Evolutionary conservation across 1,284 basidiomycete species (phyloP), one percentile per base, ranked within the genome.

Genomic region (Trichosporon asahii): DNA sequence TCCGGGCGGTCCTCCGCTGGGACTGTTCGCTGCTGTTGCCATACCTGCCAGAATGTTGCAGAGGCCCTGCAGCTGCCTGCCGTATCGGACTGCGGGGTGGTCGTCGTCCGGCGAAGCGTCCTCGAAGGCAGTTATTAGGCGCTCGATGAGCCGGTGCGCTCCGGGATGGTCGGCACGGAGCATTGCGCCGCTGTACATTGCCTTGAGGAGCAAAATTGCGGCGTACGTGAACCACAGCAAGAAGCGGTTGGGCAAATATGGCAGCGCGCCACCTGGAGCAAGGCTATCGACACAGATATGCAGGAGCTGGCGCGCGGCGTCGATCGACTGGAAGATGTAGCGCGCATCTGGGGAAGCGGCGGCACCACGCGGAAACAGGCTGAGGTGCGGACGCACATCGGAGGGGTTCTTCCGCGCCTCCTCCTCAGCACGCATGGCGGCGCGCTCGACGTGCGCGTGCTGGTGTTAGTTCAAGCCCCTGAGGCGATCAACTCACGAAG

Each of bases 161-260:
- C 70, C 72, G 0, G 78, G 73, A 64, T 80, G 80, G 68, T 83
- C 82, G 3, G 76, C 79, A 12, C 80, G 75, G 6, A 81, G 69
- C 79, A 84, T 82, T 0, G 83, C 83, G n/a, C 82, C 82, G n/a
- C 81, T 83, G 67, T 84, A 84, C 14, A 83, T 70, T 2, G 79
- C 79, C 70, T 83, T 82, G 49, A 83, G 74, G 3, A 83, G 74
- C 29, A 83, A 75, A 9, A 83, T 80, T 4, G 82, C 80, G 0
- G 77, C 82, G 68, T 82, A 83, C 18, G 80, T 81, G 70, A 82
- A 83, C 83, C 83, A 84, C 23, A 83, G 70, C 11, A 83, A 69
- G 68, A 80, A 81, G 15, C 83, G 74, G 27, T 79, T 81, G 1
- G 83, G 83, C 0, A 84, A 71, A 64, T 77, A 84, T 5, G 79